A percentile compares a stretch with the other conserved stretches of the same genome.
Evolutionary conservation across 1,139 yeast species (phyloP).

Genomic region (Yamadazyma sp.): DNA sequence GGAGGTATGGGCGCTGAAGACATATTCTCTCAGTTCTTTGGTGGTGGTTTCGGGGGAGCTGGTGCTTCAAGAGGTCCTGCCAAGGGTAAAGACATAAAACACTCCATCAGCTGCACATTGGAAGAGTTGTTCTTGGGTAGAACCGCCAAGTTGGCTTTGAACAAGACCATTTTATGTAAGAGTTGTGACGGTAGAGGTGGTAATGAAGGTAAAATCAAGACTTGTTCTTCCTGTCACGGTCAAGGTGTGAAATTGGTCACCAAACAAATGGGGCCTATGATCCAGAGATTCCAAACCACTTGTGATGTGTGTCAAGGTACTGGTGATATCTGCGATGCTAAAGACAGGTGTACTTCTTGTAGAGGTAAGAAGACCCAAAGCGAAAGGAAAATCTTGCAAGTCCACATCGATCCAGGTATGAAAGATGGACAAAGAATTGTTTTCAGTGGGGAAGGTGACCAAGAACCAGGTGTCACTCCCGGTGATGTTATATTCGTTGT

Average conservation of each 20-base stretch:
- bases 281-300: constrained; percentile 93
- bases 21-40: constrained; percentile 91
- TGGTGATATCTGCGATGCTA: constrained; percentile 85
- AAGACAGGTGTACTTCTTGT: constrained; percentile 88
- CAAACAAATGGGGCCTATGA: constrained; percentile 99
- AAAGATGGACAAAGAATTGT: constrained; percentile 88
- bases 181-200: constrained; percentile 96
- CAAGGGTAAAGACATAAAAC: constrained; percentile 88
- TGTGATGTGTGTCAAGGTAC: constrained; percentile 93
- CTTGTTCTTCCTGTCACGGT: constrained; percentile 85
- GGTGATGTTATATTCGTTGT: constrained; percentile 95
- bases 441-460: constrained; percentile 96
- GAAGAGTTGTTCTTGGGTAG: constrained; percentile 96
- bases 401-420: constrained; percentile 97
- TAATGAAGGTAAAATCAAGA: constrained; percentile 84
- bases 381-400: constrained; percentile 93
- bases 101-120: constrained; percentile 78
- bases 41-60: constrained; percentile 59
- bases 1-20: constrained; percentile 85
- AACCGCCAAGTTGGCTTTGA: constrained; percentile 88
- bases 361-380: constrained; percentile 82
- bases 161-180: constrained; percentile 87
- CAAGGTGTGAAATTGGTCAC: constrained; percentile 90
- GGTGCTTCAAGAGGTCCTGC: constrained; percentile 84
- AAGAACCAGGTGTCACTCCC: constrained; percentile 90